Evolutionary conservation across 73 alveolate species (phyloP), one percentile per base, ranked within the genome.

Genomic region (Paramecium sonneborni): DNA sequence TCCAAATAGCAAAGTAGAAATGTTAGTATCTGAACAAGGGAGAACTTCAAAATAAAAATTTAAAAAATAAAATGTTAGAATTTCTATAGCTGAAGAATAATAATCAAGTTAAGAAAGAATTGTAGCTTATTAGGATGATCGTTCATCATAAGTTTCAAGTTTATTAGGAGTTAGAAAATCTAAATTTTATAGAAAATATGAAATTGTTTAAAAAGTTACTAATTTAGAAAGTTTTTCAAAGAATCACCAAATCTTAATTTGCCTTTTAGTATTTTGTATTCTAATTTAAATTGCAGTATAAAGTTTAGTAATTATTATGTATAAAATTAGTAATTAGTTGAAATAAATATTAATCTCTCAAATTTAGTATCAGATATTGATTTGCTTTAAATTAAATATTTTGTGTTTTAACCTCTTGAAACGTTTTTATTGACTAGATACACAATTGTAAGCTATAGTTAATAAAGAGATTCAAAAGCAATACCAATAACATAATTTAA

Each of bases 311-410:
- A 24, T 67, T 23, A 67, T 67, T 14, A 24, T 30, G 0, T 30
- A 24, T 32, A 30, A 8, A 30, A 14, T 24, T 67, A 67, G 84
- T 26, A 67, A 67, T 9, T 67, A 30, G 24, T 67, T 24, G 20
- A 67, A 67, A 26, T 67, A 0, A 67, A 67, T 24, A 67, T 26
- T 0, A 67, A 67, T 26, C 10, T 67, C 0, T 21, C 84, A 4
- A 67, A 26, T 26, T 32, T 67, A 30, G 84, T 67, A 7, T 67
- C 84, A 26, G 87, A 32, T 37, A 38, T 74, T 14, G 87, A 74
- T 74, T 34, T 72, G 21, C 87, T 72, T 12, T 74, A 74, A 38
- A 74, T 74, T n/a, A 74, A 74, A 37, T 14, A 74, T 74, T 74
- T 35, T 6, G 58, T 74, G 11, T 74, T 30, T 18, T 37, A 74